Base-by-base conservation (phyloP, 176 grass and related monocot genomes). In the Paspalum vaginatum region DNA sequence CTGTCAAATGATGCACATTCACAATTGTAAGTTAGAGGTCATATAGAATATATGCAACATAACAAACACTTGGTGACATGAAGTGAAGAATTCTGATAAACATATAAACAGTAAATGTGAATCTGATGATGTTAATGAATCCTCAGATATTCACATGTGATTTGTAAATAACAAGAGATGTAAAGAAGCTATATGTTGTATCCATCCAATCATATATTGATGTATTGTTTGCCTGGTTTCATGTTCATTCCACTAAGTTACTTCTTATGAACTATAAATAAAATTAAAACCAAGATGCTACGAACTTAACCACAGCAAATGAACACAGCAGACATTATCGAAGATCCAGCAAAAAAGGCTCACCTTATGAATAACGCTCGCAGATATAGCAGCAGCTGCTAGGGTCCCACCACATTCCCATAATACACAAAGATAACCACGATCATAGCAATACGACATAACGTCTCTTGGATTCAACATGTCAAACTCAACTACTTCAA, bases 401-500 rank as follows among this genome's bases (percentile, higher is more conserved):
- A 98, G 81, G 37, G 78, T 84, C 15, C 95, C 95, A 87, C 95
- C 95, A 47, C 95, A 98, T 76, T 98, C 95, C 95, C 95, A 98
- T 80, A 98, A 78, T 66, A 98, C 52, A 9, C 92, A 94, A 59
- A 98, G 92, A 76, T 93, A 98, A 21, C 92, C 90, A 81, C 95
- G 92, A 42, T 98, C 92, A 68, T 93, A 93, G 54, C 92, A 98
- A 87, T 95, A 98, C 37, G 84, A 76, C 95, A 98, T 98, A 47
- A 98, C 88, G 87, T 91, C 90, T 72, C 90, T 93, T 43, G 92
- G 90, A 87, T 92, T 98, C 41, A 98, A 61, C 87, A 98, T 93
- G 83, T 95, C 95, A 89, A 98, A 94, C 44, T 98, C 95, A 61
- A 98, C 92, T 81, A 98, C 95, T 87, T 98, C 95, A 62, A 95